Base-by-base conservation (phyloP, 352 stramenopile genomes). In the Thalassiosira livingstoniorum region DNA sequence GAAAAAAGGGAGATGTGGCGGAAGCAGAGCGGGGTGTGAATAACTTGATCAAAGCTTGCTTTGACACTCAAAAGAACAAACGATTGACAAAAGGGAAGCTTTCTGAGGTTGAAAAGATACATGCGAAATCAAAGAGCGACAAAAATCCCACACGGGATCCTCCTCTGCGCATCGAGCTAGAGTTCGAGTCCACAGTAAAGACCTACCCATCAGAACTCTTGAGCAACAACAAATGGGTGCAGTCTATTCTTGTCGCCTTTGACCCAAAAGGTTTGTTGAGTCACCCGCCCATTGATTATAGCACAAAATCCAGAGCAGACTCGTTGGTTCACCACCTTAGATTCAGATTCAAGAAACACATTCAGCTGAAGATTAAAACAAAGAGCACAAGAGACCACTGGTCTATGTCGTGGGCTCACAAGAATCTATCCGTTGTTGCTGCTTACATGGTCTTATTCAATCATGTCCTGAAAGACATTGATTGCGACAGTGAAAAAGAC, bases 361-460 rank as follows among this genome's bases (percentile, higher is more conserved):
- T 84, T 0, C 35, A 65, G 25, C 5, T 18, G 21, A 11, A 54
- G n/a, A 62, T 76, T 15, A 37, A 53, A n/a, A 53, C 42, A n/a
- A 57, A 63, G 23, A 29, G 11, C 10, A 34, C 64, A 58, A 43
- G 31, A 37, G 2, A 29, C 0, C 51, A 84, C 35, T 70, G 37
- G 51, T 73, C 27, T 37, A 42, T 70, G 23, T 18, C 31, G 27
- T 66, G 62, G 62, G 69, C 62, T 4, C 23, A n/a, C 2, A 78
- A 75, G 11, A 84, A 84, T 70, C 37, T 84, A 4, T 23, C 62
- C 7, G 25, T 80, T 13, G 68, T 84, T 51, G 68, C 69, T 39
- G 69, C 63, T 21, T 85, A 70, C 37, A 80, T 85, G 77, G 65
- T 85, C 29, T 4, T 72, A 35, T 15, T 58, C n/a, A 57, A 69